Evolutionary conservation across 805 yeast genomes (phyloP), one percentile per base, ranked within the genome.

Genomic region (Saccharomycopsis fodiens): DNA sequence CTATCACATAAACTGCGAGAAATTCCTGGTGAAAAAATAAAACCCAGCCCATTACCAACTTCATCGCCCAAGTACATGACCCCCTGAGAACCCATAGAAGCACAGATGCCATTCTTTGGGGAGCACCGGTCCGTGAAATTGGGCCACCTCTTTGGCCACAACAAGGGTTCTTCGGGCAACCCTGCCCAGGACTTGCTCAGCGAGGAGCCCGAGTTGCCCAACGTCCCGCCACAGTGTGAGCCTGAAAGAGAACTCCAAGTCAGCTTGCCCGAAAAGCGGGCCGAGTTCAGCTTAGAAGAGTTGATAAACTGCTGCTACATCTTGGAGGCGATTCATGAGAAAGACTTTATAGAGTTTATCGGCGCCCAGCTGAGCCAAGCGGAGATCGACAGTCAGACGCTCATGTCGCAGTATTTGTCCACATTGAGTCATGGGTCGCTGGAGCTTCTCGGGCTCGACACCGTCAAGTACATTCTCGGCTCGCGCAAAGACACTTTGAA

Each of bases 281-380:
- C 10, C 29, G 39, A 38, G 13, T 44, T 39, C 22, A 29, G 43
- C 35, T 25, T 44, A 23, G 50, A 47, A 27, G 44, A 47, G 32
- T 35, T 47, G 10, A 35, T 47, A 27, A 47, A 47, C 35, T 47
- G 50, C 36, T 47, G 50, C 22, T 47, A 47, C 39, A 38, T 47
- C 12, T 27, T 47, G 5, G 44, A 47, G 15, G 50, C 44, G 22
- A 42, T 46, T 13, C 35, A 46, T 27, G 50, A 46, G 35, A 15
- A 29, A 5, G 49, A 46, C 13, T 41, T 46, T 20, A 13, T 45
- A 15, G 34, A 12, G 22, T 40, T 40, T 30, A 27, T 40, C 20
- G 30, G 17, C 15, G 4, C 17, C 36, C 36, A 32, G 17, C 20
- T 19, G 17, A 32, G 20, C 20, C 36, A 32, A 32, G 13, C 32